These are phyloP conservation scores for Luvunga scandens DNA, from an alignment of 345 rosid species.

Conservation along the genomic window DNA sequence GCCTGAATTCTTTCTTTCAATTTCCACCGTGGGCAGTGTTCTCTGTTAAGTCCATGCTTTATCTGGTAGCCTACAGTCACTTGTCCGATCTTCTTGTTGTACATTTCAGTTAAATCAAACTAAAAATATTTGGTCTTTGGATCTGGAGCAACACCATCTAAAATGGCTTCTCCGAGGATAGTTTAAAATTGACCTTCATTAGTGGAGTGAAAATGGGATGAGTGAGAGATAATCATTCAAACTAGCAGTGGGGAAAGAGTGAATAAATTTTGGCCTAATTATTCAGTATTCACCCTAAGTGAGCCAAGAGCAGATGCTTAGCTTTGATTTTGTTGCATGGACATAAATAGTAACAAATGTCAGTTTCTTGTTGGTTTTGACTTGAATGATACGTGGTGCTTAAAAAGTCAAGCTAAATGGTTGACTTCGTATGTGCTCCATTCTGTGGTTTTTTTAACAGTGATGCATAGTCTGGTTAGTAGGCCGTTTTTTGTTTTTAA, in stretches of 20 bases:
- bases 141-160: not conserved
- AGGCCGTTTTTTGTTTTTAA: not conserved
- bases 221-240: too few relatives aligned
- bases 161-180: not conserved
- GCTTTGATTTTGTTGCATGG: not conserved
- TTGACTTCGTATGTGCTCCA: not conserved
- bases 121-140: not conserved
- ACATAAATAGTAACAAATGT: not conserved
- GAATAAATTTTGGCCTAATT: not conserved
- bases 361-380: conserved; percentile 1
- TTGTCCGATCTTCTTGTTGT: not conserved
- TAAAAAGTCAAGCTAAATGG: not conserved
- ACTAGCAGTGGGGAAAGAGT: too few relatives aligned
- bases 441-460: not conserved
- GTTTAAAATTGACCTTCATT: not conserved
- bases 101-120: not conserved
- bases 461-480: not conserved
- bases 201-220: too few relatives aligned
- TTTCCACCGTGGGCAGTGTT: not conserved
- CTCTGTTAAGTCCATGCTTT: not conserved
- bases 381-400: not conserved
- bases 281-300: not conserved
- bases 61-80: not conserved
- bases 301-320: conserved; percentile 2
- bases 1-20: not conserved